A percentile compares a stretch with the other conserved stretches of the same genome.
Conservation (phyloP, 2,329 filamentous ascomycete species). For the Curvularia verruculosa region DNA sequence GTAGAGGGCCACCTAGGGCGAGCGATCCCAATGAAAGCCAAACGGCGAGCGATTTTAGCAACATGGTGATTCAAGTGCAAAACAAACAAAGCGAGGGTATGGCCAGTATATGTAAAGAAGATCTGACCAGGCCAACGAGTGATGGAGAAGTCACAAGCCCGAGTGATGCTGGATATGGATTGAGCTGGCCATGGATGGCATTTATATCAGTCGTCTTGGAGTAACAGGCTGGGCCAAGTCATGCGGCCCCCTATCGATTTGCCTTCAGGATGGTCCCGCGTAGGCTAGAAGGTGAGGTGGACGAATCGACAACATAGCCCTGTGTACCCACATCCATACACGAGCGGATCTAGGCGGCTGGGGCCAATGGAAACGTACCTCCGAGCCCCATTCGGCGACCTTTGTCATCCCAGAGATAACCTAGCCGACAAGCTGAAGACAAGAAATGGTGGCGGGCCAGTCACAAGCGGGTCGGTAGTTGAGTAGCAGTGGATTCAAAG, state of each 20-base stretch:
- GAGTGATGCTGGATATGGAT: slow-evolving; percentile 15
- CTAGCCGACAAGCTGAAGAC: slow-evolving; percentile 20
- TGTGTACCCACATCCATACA: slow-evolving; percentile 1
- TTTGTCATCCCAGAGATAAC: neutral
- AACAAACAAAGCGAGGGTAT: slow-evolving; percentile 8
- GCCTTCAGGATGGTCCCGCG: neutral
- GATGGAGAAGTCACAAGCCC: slow-evolving; percentile 8
- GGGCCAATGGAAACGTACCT: neutral
- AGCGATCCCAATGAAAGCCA: slow-evolving; percentile 38
- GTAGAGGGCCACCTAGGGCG: slow-evolving; percentile 35
- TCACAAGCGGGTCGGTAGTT: slow-evolving; percentile 23
- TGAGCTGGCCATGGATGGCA: slow-evolving; percentile 9
- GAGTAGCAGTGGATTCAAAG: slow-evolving; percentile 15
- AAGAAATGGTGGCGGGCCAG: slow-evolving; percentile 6
- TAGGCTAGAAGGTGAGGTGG: slow-evolving; percentile 6
- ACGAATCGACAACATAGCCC: slow-evolving; percentile 1
- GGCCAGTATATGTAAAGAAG: slow-evolving; percentile 16
- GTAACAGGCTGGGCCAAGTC: neutral
- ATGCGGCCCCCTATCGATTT: slow-evolving; percentile 5
- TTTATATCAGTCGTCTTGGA: slow-evolving; percentile 25
- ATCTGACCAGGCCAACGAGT: slow-evolving; percentile 19
- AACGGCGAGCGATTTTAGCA: slow-evolving; percentile 29
- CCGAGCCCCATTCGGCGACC: slow-evolving; percentile 2
- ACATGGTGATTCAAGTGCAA: slow-evolving; percentile 25
- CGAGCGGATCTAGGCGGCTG: neutral